Base-by-base conservation (phyloP, 768 basidiomycete genomes). In the Boletus pseudo-olivaceus region DNA sequence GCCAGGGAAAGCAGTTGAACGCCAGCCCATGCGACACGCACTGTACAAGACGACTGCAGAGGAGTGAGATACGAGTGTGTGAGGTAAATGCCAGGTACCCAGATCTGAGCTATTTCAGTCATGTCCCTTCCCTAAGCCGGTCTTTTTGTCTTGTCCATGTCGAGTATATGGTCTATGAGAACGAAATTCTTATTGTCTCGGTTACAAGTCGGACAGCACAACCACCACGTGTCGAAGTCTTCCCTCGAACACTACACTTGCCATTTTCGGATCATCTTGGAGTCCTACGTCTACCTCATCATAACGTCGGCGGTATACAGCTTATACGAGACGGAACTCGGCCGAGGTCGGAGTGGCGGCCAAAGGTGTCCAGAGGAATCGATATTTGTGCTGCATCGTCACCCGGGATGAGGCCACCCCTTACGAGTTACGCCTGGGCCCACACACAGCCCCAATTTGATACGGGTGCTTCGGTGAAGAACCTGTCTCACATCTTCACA, bases 101-200 rank as follows among this genome's bases (percentile, higher is more conserved):
- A 23, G 26, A 26, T 37, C 35, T 7, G 37, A 27, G 17, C 8
- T 34, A 41, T 34, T 15, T 14, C 17, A 33, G 7, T 9, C 30
- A 2, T 2, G 23, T 11, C 14, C 9, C 1, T 5, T n/a, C 4
- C 15, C 49, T 4, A 15, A 29, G 27, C 4, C 7, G 29, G 10
- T 40, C 55, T 47, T 60, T 64, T 67, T 65, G 63, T 64, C 49
- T 49, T 47, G 41, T 40, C 29, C 41, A 4, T 15, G 41, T 23
- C 15, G 27, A 39, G 26, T 30, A 34, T 55, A 34, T 35, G 7
- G 6, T 15, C 11, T 4, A 20, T 15, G 40, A 41, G 44, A 45
- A 45, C 19, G 44, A 45, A 5, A 19, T 19, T 39, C 53, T 56
- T 59, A 67, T 67, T 67, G 66, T 65, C 27, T 60, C 57, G 55